Evolutionary conservation across 73 alveolate species (phyloP), one percentile per base, ranked within the genome.

Genomic region (Breviolum minutum): DNA sequence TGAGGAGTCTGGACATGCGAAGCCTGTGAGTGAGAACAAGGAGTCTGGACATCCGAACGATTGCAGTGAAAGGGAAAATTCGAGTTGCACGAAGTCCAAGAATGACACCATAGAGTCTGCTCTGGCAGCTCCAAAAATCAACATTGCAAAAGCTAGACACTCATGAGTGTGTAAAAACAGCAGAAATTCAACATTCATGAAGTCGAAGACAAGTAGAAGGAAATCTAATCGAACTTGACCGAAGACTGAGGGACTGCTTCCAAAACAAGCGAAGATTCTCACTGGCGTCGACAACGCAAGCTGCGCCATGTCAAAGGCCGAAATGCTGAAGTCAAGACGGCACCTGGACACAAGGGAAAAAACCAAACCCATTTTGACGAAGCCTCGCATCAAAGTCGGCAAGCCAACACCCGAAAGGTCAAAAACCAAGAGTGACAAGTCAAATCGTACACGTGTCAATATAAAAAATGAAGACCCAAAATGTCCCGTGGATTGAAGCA

Each of bases 361-460:
- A 0, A 26, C 48, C 0, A 11, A 20, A 6, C 96, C 96, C 29
- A 68, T 30, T 5, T 86, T 8, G 9, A 27, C 61, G 66, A 61
- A n/a, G 11, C 29, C 83, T 63, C 32, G 11, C 68, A 30, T 11
- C 30, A 64, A 66, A 22, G 29, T 24, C 20, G 76, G 24, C 60
- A 62, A 85, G 69, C 95, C 95, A 12, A 88, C n/a, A 68, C 96
- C 20, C 13, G 83, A 63, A 63, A 63, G 19, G 27, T 80, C 88
- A 16, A 80, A 14, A 29, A 48, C 88, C 84, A 14, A 54, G 63
- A 22, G 63, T 60, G 76, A 60, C 73, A 26, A 26, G 73, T 83
- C 92, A 17, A 60, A 54, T 83, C 76, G 92, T 7, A 54, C 60
- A 17, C 16, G 68, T 24, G 68, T 30, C 95, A n/a, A 48, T 2